Conservation (phyloP, 208 protist genomes). For the Zelonia costaricensis region DNA sequence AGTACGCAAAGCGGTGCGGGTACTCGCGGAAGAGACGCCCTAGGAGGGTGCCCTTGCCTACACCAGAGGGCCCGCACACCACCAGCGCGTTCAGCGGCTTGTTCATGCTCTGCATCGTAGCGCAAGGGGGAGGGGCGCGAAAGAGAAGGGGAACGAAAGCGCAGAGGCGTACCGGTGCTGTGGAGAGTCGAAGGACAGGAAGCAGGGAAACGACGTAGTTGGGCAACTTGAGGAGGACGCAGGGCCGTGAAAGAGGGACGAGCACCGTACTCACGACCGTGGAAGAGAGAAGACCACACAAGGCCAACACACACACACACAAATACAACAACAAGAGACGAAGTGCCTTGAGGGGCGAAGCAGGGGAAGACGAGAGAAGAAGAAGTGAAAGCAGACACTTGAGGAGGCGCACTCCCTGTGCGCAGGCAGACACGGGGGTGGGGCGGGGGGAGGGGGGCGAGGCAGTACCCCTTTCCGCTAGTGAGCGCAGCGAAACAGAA, state of each 20-base stretch:
- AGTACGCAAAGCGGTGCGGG: slow-evolving; percentile 84
- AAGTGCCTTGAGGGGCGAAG: no score
- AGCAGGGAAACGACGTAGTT: no score
- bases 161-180: no score
- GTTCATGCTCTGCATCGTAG: slow-evolving; percentile 8
- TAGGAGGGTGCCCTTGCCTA: slow-evolving; percentile 94
- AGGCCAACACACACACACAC: no score
- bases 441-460: neutral
- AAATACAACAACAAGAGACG: slow-evolving; percentile 2
- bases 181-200: no score
- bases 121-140: neutral
- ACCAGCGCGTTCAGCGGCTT: slow-evolving; percentile 79
- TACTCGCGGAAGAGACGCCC: slow-evolving; percentile 74
- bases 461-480: neutral
- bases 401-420: no score
- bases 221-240: no score
- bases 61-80: slow-evolving; percentile 91
- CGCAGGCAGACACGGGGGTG: no score
- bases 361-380: slow-evolving; percentile 5
- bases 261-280: no score
- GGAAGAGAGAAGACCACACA: no score
- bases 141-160: neutral
- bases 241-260: no score
- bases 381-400: slow-evolving; percentile 13
- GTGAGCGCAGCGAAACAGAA: no score